phyloP scores from a whole-genome alignment of 164 flowering plant species.

The Vitis rupestris region DNA sequence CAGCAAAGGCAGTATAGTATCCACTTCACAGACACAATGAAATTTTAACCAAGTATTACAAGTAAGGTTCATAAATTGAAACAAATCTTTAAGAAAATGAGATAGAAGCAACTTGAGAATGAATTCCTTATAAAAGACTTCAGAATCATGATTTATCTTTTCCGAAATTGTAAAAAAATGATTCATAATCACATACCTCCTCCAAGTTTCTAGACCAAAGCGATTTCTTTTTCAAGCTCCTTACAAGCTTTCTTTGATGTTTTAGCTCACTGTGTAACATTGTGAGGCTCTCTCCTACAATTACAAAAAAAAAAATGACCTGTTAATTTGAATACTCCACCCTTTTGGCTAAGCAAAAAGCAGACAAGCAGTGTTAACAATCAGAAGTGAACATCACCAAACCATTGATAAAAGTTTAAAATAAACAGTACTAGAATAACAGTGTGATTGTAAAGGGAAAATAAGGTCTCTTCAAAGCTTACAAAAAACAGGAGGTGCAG shows the following conservation, averaged over 20 bases:
- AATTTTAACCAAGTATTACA: not conserved
- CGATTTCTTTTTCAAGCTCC: constrained; percentile 70
- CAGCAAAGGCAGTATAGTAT: not conserved
- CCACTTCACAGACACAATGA: not conserved
- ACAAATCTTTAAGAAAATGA: not conserved
- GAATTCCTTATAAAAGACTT: not conserved
- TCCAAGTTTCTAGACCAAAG: constrained; percentile 76
- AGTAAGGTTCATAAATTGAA: not conserved
- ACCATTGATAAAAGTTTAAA: not conserved
- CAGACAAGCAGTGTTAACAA: not conserved
- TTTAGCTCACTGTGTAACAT: constrained; percentile 63
- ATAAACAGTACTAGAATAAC: too few species aligned
- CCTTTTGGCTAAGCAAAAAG: not conserved
- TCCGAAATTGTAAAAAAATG: not conserved
- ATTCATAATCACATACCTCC: constrained; percentile 43
- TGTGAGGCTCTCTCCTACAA: constrained; percentile 58
- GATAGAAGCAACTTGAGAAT: not conserved
- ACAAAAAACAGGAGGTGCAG: too few species aligned
- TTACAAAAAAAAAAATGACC: constrained; percentile 15
- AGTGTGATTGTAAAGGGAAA: too few species aligned
- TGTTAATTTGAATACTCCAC: constrained; percentile 5
- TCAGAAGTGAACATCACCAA: not conserved
- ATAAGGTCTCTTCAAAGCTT: too few species aligned
- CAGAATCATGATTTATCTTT: not conserved
- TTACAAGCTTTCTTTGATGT: constrained; percentile 69